phyloP scores from a whole-genome alignment of 192 early-diverging fungal genomes.

The Geosiphon pyriformis region DNA sequence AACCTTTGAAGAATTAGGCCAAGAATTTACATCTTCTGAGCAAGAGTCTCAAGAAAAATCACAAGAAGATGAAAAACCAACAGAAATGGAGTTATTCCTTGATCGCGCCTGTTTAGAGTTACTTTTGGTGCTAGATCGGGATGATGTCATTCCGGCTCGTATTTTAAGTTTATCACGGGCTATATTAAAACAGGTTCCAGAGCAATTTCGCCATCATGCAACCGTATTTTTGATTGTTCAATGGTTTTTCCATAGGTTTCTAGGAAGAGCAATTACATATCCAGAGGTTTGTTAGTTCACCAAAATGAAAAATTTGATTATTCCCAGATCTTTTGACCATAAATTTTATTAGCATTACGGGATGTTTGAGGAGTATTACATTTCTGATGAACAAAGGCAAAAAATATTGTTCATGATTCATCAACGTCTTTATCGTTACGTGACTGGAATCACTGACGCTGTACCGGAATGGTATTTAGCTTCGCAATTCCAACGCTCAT shows the following conservation, averaged over 20 bases:
- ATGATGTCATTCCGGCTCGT: slow-evolving; percentile 34
- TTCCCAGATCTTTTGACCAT: not conserved
- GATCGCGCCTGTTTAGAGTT: slow-evolving; percentile 32
- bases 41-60: not conserved
- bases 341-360: slow-evolving; percentile 31
- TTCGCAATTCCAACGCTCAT: not conserved
- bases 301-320: not conserved
- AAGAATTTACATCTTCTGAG: not conserved
- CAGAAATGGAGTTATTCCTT: not conserved
- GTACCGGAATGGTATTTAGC: slow-evolving; percentile 33
- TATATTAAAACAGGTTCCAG: slow-evolving; percentile 27
- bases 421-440: slow-evolving; percentile 36
- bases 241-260: slow-evolving; percentile 39
- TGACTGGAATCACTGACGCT: slow-evolving; percentile 29
- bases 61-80: not conserved
- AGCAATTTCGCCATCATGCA: slow-evolving; percentile 27
- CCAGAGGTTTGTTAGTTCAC: slow-evolving; percentile 27
- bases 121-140: slow-evolving; percentile 22
- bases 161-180: slow-evolving; percentile 28
- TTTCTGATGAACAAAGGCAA: slow-evolving; percentile 33
- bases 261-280: slow-evolving; percentile 36
- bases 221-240: slow-evolving; percentile 35
- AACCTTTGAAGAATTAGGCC: not conserved
- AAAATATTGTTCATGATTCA: slow-evolving; percentile 31
- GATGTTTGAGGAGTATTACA: slow-evolving; percentile 33